These are phyloP conservation scores for Bacidia rubella DNA, from an alignment of 495 filamentous ascomycete genomes.

Conservation along the genomic window DNA sequence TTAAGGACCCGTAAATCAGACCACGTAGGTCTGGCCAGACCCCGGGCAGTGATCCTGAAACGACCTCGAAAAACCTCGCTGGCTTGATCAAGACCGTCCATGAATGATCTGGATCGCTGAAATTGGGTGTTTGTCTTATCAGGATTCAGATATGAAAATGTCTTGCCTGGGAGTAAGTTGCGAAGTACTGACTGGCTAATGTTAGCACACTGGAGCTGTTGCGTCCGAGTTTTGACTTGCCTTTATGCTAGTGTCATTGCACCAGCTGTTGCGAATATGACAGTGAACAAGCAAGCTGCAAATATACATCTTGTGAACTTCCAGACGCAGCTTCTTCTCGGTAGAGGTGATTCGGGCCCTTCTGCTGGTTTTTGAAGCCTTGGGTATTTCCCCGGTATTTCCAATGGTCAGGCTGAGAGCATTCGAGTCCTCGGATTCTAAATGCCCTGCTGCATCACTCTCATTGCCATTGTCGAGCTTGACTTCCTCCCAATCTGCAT, in stretches of 20 bases:
- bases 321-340: slow-evolving; percentile 57
- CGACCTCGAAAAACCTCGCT: slow-evolving; percentile 49
- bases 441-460: slow-evolving; percentile 14
- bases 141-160: slow-evolving; percentile 48
- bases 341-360: slow-evolving; percentile 51
- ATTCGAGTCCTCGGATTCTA: slow-evolving; percentile 24
- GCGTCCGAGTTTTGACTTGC: slow-evolving; percentile 19
- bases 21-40: slow-evolving; percentile 60
- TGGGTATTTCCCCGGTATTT: slow-evolving; percentile 26
- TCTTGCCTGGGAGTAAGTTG: slow-evolving; percentile 45
- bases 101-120: slow-evolving; percentile 54
- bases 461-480: slow-evolving; percentile 33
- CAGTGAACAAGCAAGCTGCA: slow-evolving; percentile 69
- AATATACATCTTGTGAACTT: slow-evolving; percentile 77
- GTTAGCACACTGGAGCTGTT: background rate
- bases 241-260: slow-evolving; percentile 61
- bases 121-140: slow-evolving; percentile 52
- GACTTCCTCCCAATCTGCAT: slow-evolving; percentile 63
- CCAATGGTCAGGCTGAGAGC: slow-evolving; percentile 47
- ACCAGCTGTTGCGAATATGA: slow-evolving; percentile 70
- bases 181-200: slow-evolving; percentile 35
- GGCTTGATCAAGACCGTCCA: slow-evolving; percentile 60
- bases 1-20: slow-evolving; percentile 33
- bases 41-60: slow-evolving; percentile 57
- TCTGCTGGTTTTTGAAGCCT: slow-evolving; percentile 23